phyloP scores from a whole-genome alignment of 805 yeast species.

The Candida manassasensis region DNA sequence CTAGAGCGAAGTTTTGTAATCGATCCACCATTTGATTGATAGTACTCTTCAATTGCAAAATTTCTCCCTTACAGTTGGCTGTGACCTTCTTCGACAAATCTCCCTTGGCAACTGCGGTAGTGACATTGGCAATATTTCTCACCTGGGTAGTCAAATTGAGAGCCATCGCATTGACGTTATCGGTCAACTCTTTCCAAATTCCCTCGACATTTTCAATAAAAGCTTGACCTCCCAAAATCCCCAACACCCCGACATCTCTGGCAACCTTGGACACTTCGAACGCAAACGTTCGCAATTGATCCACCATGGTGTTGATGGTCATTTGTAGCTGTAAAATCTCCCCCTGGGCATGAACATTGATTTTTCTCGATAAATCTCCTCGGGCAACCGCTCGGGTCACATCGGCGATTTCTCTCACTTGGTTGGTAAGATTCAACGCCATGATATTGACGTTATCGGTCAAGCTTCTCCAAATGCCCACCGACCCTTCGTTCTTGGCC shows the following conservation, averaged over 20 bases:
- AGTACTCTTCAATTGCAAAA: slow-evolving; percentile 42
- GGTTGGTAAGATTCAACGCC: slow-evolving; percentile 76
- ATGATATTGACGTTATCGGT: slow-evolving; percentile 82
- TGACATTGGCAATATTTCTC: slow-evolving; percentile 80
- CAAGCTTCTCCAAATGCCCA: slow-evolving; percentile 82
- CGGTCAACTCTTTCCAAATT: slow-evolving; percentile 83
- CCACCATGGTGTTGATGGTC: slow-evolving; percentile 87
- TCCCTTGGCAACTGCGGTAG: slow-evolving; percentile 84
- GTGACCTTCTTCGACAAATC: slow-evolving; percentile 77
- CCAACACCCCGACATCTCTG: slow-evolving; percentile 86
- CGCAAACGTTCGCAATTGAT: slow-evolving; percentile 76
- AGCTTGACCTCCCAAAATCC: slow-evolving; percentile 86
- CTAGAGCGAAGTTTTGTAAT: slow-evolving; percentile 43
- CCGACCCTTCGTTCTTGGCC: slow-evolving; percentile 78
- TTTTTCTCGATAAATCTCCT: slow-evolving; percentile 78
- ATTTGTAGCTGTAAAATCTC: slow-evolving; percentile 81
- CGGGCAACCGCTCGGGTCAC: slow-evolving; percentile 86
- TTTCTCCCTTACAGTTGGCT: slow-evolving; percentile 75
- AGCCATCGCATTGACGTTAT: slow-evolving; percentile 89
- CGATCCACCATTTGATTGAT: slow-evolving; percentile 50
- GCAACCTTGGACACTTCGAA: slow-evolving; percentile 85
- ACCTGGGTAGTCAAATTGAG: slow-evolving; percentile 82
- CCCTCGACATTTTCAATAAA: slow-evolving; percentile 75
- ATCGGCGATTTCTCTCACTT: slow-evolving; percentile 77
- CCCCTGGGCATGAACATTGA: slow-evolving; percentile 89